A percentile compares a stretch with the other conserved stretches of the same genome.
These are phyloP conservation scores for Trichoderma brevicompactum DNA, from an alignment of 2,329 filamentous ascomycete species.

Conservation along the genomic window DNA sequence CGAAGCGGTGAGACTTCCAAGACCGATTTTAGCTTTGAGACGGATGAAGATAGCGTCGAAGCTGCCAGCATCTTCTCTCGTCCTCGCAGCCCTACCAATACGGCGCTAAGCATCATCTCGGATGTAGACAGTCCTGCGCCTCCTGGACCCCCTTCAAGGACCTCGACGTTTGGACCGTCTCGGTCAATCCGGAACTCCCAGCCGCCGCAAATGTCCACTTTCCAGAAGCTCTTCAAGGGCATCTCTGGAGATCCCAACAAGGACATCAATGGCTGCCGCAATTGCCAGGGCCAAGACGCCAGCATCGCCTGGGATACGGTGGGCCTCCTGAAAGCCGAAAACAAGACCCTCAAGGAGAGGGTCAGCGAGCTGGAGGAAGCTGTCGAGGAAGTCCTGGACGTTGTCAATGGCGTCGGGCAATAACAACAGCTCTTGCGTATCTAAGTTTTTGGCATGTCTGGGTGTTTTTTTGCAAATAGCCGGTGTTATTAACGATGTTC, in stretches of 20 bases:
- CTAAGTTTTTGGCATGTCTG: slow-evolving; percentile 24
- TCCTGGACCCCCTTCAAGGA: slow-evolving; percentile 33
- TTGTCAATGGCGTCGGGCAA: slow-evolving; percentile 60
- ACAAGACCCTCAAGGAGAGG: slow-evolving; percentile 62
- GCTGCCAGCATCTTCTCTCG: slow-evolving; percentile 64
- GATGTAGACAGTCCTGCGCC: slow-evolving; percentile 38
- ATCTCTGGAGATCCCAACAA: slow-evolving; percentile 44
- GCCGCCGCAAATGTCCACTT: slow-evolving; percentile 40
- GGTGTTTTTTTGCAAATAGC: slow-evolving; percentile 24
- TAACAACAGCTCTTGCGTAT: slow-evolving; percentile 33
- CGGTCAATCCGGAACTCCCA: slow-evolving; percentile 44
- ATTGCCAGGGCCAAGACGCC: slow-evolving; percentile 62
- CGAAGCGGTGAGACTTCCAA: slow-evolving; percentile 51
- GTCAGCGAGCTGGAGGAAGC: slow-evolving; percentile 63
- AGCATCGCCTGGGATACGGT: slow-evolving; percentile 69
- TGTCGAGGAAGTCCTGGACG: slow-evolving; percentile 64
- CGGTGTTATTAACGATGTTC: slow-evolving; percentile 24
- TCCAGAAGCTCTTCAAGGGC: slow-evolving; percentile 51
- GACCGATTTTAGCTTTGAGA: slow-evolving; percentile 51
- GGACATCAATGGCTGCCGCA: slow-evolving; percentile 50
- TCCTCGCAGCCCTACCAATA: slow-evolving; percentile 60
- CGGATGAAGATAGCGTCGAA: slow-evolving; percentile 57
- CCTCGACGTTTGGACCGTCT: slow-evolving; percentile 35
- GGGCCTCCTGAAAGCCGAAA: slow-evolving; percentile 64
- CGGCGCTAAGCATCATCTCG: slow-evolving; percentile 44